Percentiles rank a stretch among this genome's conserved stretches.
phyloP scores from a whole-genome alignment of 148 eudicot genomes.

The Rheum nobile region DNA sequence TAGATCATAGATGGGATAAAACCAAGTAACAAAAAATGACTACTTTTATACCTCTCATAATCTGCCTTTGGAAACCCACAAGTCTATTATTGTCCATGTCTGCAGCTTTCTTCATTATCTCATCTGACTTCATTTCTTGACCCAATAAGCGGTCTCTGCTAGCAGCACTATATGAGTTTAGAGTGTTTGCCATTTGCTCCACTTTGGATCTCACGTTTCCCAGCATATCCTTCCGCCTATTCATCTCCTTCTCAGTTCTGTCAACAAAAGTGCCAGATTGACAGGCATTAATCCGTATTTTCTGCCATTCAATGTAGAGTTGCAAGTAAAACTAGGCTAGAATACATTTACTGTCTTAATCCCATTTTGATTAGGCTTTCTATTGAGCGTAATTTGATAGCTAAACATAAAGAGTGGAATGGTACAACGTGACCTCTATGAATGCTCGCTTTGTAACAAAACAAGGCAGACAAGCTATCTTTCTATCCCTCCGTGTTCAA shows the following conservation, averaged over 20 bases:
- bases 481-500: too few relatives aligned
- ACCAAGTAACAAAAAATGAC: background rate
- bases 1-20: background rate
- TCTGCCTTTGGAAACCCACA: conserved; percentile 36
- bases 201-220: conserved; percentile 27
- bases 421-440: too few relatives aligned
- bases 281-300: background rate
- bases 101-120: conserved; percentile 31
- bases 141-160: conserved; percentile 33
- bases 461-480: too few relatives aligned
- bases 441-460: too few relatives aligned
- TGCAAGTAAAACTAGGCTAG: background rate
- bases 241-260: conserved; percentile 36
- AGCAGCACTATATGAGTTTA: conserved; percentile 28
- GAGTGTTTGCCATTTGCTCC: conserved; percentile 25
- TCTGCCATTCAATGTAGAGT: background rate
- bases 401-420: too few relatives aligned
- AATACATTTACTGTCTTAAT: background rate
- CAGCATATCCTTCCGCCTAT: conserved; percentile 33
- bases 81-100: conserved; percentile 33
- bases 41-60: conserved; percentile 27
- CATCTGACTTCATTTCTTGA: conserved; percentile 29
- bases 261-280: background rate
- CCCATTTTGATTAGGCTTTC: background rate
- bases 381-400: background rate